Evolutionary conservation across 495 filamentous ascomycete species (phyloP).

Genomic region (Xylaria scruposa): DNA sequence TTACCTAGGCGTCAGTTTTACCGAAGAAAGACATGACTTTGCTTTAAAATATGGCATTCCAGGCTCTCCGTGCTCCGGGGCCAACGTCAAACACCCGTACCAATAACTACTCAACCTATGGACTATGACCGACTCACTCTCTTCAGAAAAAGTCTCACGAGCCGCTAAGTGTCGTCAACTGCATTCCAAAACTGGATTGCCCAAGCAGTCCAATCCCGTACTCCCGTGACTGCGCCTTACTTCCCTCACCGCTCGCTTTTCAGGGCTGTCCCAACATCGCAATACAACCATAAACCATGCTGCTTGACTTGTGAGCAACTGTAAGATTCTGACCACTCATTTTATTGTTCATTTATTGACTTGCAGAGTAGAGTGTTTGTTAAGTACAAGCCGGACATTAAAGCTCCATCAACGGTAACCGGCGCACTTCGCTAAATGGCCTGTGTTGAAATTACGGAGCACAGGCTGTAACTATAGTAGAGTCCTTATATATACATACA

Average conservation of each 20-base stretch:
- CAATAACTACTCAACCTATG: neutral
- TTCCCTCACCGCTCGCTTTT: conserved; percentile 20
- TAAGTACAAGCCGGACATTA: conserved; percentile 6
- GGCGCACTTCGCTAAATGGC: conserved; percentile 15
- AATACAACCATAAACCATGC: neutral
- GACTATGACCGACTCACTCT: neutral
- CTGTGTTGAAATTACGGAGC: conserved; percentile 13
- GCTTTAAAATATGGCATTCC: conserved; percentile 16
- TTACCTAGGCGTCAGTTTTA: neutral
- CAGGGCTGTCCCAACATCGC: neutral
- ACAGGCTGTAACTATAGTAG: neutral
- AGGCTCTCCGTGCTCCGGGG: neutral
- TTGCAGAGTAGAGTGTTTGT: neutral
- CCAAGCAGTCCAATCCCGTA: neutral
- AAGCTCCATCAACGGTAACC: conserved; percentile 6
- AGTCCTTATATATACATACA: neutral
- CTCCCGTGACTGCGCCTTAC: conserved; percentile 11
- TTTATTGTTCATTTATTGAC: conserved; percentile 8
- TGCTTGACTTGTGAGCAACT: neutral
- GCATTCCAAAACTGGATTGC: neutral
- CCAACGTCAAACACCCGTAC: neutral
- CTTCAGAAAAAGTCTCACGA: conserved; percentile 13
- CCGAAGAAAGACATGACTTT: neutral
- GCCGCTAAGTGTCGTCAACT: conserved; percentile 12
- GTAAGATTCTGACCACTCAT: neutral